Evolutionary conservation across 106 monocot species (phyloP).

Genomic region (Apostasia shenzhenica): DNA sequence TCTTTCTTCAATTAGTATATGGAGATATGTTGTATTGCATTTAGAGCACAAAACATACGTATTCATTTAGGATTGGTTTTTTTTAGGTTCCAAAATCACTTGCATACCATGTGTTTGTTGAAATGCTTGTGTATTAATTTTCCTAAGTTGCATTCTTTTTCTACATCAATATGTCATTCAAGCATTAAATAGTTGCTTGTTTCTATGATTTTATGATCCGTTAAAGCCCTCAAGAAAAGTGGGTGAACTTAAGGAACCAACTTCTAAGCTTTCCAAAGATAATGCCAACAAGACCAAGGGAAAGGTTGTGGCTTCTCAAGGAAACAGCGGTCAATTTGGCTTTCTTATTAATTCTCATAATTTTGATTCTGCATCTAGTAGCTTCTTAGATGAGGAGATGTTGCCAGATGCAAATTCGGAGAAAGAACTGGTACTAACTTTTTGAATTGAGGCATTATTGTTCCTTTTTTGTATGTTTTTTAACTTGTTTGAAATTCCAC

Average conservation of each 20-base stretch:
- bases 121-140: too few species aligned
- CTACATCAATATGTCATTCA: too few species aligned
- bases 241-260: constrained; percentile 12
- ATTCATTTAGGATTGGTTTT: too few species aligned
- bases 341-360: constrained; percentile 26
- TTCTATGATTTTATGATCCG: constrained; percentile 21
- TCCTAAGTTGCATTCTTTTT: too few species aligned
- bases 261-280: constrained; percentile 18
- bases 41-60: too few species aligned
- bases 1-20: too few species aligned
- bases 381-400: constrained; percentile 33
- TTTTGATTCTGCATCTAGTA: constrained; percentile 10
- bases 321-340: constrained; percentile 3
- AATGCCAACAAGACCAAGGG: constrained; percentile 16
- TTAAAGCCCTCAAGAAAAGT: constrained; percentile 9
- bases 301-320: constrained; percentile 11
- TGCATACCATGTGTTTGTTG: too few species aligned
- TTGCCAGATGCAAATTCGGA: constrained; percentile 75
- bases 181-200: not conserved
- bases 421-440: constrained; percentile 62
- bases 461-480: not conserved
- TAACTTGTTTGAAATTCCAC: constrained; percentile 4
- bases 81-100: too few species aligned
- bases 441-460: not conserved
- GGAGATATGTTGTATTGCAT: too few species aligned